Percentiles rank a stretch among this genome's conserved stretches.
These are phyloP conservation scores for Termitomyces sp. DNA, from an alignment of 768 basidiomycete species.

Conservation along the genomic window DNA sequence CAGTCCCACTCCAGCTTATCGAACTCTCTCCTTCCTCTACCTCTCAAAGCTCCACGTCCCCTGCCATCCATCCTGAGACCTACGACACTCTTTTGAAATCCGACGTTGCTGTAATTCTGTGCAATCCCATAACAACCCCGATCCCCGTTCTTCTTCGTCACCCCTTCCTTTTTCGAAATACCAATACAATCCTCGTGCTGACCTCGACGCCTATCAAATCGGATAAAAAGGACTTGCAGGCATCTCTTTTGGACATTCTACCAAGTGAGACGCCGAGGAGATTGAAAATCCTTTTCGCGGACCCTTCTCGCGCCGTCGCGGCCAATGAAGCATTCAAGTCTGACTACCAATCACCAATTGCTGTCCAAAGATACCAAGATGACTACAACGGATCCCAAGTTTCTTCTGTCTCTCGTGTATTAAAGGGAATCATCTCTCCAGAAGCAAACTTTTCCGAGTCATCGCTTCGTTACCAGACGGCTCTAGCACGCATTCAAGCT, in stretches of 20 bases:
- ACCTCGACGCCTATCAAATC: slow-evolving; percentile 25
- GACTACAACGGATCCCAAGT: slow-evolving; percentile 58
- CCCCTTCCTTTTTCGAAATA: slow-evolving; percentile 27
- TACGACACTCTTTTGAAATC: slow-evolving; percentile 33
- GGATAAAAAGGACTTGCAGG: slow-evolving; percentile 8
- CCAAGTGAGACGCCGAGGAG: slow-evolving; percentile 18
- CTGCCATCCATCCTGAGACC: slow-evolving; percentile 3
- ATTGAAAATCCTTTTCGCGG: slow-evolving; percentile 41
- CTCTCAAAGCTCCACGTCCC: slow-evolving; percentile 3
- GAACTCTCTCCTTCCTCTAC: slow-evolving; percentile 29
- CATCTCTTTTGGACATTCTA: slow-evolving; percentile 6
- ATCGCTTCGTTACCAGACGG: slow-evolving; percentile 32
- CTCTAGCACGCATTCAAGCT: slow-evolving; percentile 34
- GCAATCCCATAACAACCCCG: slow-evolving; percentile 55
- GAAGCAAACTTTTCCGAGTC: slow-evolving; percentile 8
- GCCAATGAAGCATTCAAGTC: slow-evolving; percentile 48
- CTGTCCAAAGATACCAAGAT: slow-evolving; percentile 64
- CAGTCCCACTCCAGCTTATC: slow-evolving; percentile 43
- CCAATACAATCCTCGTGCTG: slow-evolving; percentile 44
- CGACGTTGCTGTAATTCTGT: slow-evolving; percentile 63
- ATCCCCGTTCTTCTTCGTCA: slow-evolving; percentile 34
- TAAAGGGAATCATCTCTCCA: slow-evolving; percentile 26
- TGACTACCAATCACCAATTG: slow-evolving; percentile 40
- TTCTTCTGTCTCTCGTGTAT: slow-evolving; percentile 39
- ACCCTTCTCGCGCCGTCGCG: slow-evolving; percentile 55